phyloP scores from a whole-genome alignment of 495 filamentous ascomycete species.

The Darksidea phi region DNA sequence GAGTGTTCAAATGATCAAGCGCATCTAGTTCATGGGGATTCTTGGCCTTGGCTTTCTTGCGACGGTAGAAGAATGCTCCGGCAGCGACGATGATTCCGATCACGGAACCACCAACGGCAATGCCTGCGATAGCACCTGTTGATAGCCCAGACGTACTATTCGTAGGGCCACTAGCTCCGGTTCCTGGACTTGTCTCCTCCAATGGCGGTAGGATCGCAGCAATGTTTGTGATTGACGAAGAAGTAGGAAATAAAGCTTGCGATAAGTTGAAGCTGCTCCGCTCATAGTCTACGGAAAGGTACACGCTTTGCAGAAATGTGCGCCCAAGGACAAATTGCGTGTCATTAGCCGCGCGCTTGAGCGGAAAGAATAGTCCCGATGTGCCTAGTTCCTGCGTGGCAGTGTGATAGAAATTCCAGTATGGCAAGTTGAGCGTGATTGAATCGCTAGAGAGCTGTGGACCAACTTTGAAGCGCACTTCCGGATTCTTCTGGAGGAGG shows the following conservation, averaged over 20 bases:
- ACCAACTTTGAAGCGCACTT: conserved; percentile 40
- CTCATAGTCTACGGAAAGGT: conserved; percentile 41
- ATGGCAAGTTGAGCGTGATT: conserved; percentile 41
- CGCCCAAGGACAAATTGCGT: conserved; percentile 42
- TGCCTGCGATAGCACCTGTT: conserved; percentile 37
- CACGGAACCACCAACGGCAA: conserved; percentile 32
- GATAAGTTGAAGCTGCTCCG: conserved; percentile 40
- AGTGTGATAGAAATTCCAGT: conserved; percentile 41
- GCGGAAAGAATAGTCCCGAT: conserved; percentile 41
- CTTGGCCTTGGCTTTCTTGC: conserved; percentile 20
- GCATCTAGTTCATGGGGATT: conserved; percentile 26
- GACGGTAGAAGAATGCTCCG: conserved; percentile 14
- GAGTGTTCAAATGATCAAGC: conserved; percentile 9
- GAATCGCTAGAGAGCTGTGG: conserved; percentile 17
- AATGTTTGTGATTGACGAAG: conserved; percentile 26
- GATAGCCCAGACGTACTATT: conserved; percentile 4
- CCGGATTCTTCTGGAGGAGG: conserved; percentile 36
- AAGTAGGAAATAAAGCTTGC: conserved; percentile 35
- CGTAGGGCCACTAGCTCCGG: background rate
- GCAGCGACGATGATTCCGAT: conserved; percentile 14
- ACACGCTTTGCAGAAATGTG: conserved; percentile 42
- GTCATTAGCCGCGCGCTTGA: conserved; percentile 38
- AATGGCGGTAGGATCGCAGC: conserved; percentile 36
- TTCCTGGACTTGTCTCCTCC: conserved; percentile 2
- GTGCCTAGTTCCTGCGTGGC: conserved; percentile 36